These are phyloP conservation scores for Picochlorum sp. DNA, from an alignment of 139 green algal species.

Conservation along the genomic window DNA sequence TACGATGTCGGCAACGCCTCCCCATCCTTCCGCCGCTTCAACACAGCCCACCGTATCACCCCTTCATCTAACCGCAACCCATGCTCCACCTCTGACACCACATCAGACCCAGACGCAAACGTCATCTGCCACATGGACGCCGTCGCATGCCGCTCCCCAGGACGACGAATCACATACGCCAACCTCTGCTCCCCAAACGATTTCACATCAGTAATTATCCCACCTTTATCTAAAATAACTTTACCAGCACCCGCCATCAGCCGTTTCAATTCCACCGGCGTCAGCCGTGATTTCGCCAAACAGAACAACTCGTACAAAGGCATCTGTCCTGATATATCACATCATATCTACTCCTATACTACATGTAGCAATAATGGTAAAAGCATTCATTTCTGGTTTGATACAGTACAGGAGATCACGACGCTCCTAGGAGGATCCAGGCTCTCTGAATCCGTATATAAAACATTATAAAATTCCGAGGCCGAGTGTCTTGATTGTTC, in stretches of 20 bases:
- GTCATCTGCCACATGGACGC: constrained; percentile 72
- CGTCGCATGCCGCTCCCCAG: constrained; percentile 33
- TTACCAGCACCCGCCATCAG: constrained; percentile 45
- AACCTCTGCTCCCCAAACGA: constrained; percentile 59
- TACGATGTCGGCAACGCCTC: constrained; percentile 25
- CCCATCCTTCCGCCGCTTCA: constrained; percentile 37
- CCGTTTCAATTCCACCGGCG: constrained; percentile 13
- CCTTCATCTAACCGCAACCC: constrained; percentile 54
- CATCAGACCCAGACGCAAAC: constrained; percentile 41
- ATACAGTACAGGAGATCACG: too few species aligned
- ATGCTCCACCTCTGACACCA: constrained; percentile 45
- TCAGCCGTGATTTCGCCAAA: constrained; percentile 45
- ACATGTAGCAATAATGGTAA: too few species aligned
- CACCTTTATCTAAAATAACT: constrained; percentile 47
- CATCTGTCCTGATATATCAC: constrained; percentile 35
- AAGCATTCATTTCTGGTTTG: too few species aligned
- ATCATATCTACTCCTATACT: background rate
- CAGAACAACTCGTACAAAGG: constrained; percentile 78
- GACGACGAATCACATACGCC: constrained; percentile 58
- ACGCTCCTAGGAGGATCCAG: too few species aligned
- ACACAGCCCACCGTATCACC: constrained; percentile 57
- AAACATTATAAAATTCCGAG: too few species aligned
- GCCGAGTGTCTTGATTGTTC: too few species aligned
- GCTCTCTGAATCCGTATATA: too few species aligned
- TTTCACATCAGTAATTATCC: constrained; percentile 59